Evolutionary conservation across 2,329 filamentous ascomycete species (phyloP).

Genomic region (Teratosphaeria destructans): DNA sequence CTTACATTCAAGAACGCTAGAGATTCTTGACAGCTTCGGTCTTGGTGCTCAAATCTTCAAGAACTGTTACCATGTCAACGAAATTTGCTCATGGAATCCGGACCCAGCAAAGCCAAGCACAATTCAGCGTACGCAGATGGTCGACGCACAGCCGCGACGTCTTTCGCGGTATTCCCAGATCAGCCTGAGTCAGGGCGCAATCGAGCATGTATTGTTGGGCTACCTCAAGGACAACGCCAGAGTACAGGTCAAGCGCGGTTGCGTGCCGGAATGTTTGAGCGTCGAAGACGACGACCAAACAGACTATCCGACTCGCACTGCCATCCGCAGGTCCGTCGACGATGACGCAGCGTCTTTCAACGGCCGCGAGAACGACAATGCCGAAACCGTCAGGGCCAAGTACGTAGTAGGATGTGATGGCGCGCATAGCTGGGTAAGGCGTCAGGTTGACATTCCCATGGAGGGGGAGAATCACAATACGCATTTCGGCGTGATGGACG

Average conservation of each 20-base stretch:
- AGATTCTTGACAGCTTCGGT: constrained; percentile 37
- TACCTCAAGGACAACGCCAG: constrained; percentile 36
- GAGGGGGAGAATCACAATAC: constrained; percentile 20
- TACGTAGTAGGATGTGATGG: constrained; percentile 66
- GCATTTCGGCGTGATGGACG: constrained; percentile 23
- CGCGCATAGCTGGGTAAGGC: constrained; percentile 59
- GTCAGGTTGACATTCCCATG: constrained; percentile 22
- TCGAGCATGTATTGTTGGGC: constrained; percentile 44
- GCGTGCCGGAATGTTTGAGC: constrained; percentile 40
- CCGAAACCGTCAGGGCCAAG: constrained; percentile 41
- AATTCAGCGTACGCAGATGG: constrained; percentile 26
- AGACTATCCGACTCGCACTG: constrained; percentile 45
- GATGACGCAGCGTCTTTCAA: constrained; percentile 49
- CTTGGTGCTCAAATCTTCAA: constrained; percentile 52
- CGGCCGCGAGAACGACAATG: constrained; percentile 2
- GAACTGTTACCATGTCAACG: constrained; percentile 54
- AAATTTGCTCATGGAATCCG: constrained; percentile 49
- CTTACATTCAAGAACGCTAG: constrained; percentile 32
- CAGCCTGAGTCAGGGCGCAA: constrained; percentile 59
- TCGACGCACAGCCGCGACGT: background rate
- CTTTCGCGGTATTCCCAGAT: constrained; percentile 53
- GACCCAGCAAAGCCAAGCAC: constrained; percentile 53
- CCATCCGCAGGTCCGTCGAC: constrained; percentile 28
- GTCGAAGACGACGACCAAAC: background rate
- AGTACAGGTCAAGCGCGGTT: constrained; percentile 49